Percentiles rank a stretch among this genome's conserved stretches.
Evolutionary conservation across 2,329 filamentous ascomycete genomes (phyloP).

Genomic region (Hypoxylon sp.): DNA sequence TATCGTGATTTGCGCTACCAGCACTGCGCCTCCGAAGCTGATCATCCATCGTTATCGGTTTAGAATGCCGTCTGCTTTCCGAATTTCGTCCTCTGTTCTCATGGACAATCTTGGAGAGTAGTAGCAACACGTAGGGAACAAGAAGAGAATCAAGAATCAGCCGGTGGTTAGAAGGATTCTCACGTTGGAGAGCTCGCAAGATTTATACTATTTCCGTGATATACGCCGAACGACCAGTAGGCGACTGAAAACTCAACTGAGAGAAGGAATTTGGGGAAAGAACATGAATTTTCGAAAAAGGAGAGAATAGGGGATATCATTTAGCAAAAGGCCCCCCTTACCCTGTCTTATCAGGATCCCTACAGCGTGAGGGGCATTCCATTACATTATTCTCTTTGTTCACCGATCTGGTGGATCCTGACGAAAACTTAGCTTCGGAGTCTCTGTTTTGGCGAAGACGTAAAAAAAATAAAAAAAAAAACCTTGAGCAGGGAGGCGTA

Average conservation of each 20-base stretch:
- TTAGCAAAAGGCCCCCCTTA: not conserved
- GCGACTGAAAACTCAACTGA: not conserved
- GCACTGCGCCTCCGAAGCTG: constrained; percentile 16
- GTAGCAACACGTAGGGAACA: not conserved
- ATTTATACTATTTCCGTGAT: constrained; percentile 1
- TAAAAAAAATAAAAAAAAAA: not conserved
- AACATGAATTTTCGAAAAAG: not conserved
- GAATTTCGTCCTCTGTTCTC: constrained; percentile 1
- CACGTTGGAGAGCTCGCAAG: not conserved
- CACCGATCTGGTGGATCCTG: constrained; percentile 21
- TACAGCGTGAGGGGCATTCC: constrained; percentile 7
- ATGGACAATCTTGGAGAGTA: not conserved
- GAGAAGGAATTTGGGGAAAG: not conserved
- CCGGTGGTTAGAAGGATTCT: not conserved
- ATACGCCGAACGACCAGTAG: not conserved
- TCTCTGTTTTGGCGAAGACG: constrained; percentile 15
- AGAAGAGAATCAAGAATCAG: not conserved
- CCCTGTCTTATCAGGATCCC: constrained; percentile 27
- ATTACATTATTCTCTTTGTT: constrained; percentile 39
- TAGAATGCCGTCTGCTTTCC: constrained; percentile 3
- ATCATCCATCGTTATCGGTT: constrained; percentile 24
- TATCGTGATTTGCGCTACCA: constrained; percentile 19
- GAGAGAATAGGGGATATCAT: not conserved
- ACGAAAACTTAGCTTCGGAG: constrained; percentile 31
- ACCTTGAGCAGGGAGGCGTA: not conserved